Base-by-base conservation (phyloP, 805 yeast species). In the Candida taoyuanica region DNA sequence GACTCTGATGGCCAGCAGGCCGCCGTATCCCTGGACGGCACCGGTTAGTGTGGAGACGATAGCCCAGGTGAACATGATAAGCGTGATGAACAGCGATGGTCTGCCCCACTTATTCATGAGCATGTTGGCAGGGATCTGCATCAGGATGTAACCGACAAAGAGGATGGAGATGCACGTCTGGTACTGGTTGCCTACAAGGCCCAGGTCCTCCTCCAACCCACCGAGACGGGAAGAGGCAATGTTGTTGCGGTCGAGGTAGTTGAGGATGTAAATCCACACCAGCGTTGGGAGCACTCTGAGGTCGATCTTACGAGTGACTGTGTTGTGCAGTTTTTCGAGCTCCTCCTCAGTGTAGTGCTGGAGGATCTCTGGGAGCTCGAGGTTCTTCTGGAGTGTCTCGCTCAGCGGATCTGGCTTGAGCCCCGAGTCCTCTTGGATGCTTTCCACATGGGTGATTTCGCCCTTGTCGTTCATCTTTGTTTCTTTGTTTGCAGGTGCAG, bases 81-180 rank as follows among this genome's bases (percentile, higher is more conserved):
- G 41, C 0, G 79, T 65, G 33, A 76, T 67, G 48, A 72, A 74
- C 9, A 71, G 37, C 0, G 77, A 65, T 1, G 84, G 81, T 40
- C 62, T 66, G 1, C 74, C 76, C 7, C 68, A 50, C 31, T 62
- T 54, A 46, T 66, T 70, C 36, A 71, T 49, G 9, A 73, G 48
- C 51, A 63, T 56, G 35, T 68, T 68, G 1, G 75, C 63, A 8
- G 79, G 79, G 20, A 73, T 61, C 42, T 70, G 75, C 25, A 76
- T 76, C 26, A 74, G 46, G 33, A 72, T 66, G 40, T 74, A 74
- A 14, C 79, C 79, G 15, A 69, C 70, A 35, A 44, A 73, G 68
- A 53, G 66, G 31, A 75, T 64, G n/a, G 78, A 68, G 39, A 75
- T 70, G 54, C 70, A 64, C 5, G 73, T 70, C 47, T 74, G 73